Base-by-base conservation (phyloP, 352 stramenopile species). In the Achlya hypogyna region DNA sequence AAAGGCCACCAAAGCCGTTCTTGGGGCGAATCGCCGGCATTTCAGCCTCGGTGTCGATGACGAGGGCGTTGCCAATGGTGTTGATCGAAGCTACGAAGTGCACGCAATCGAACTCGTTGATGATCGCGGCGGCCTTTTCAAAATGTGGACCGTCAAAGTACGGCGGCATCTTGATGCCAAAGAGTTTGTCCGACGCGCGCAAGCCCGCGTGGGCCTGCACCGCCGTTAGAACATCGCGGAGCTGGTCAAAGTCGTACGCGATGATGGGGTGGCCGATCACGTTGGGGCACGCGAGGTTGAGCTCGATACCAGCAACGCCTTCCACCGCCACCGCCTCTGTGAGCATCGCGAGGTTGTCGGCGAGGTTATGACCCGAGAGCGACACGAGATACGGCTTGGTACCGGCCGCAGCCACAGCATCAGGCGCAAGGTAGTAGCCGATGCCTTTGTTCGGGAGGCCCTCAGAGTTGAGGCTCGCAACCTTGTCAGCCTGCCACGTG, bases 261-360 rank as follows among this genome's bases (percentile, higher is more conserved):
- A 92, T 87, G 42, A 86, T 89, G 4, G 83, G 83, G 51, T 92
- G 86, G 18, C 81, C 81, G 51, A 88, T 82, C 27, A 92, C 74
- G 68, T 92, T 92, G 6, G 83, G 81, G 75, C 83, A 92, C 29
- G 83, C 83, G 32, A 92, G 69, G 68, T 92, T 92, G 42, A 92
- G 63, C 70, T 92, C 83, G 20, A 92, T 75, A 27, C 59, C 67
- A 38, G 40, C 31, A 60, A 35, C 20, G 68, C 62, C 66, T 78
- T 85, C 40, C 68, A 25, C 31, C 20, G 34, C 34, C 4, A 14
- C 14, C 5, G 60, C 60, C 27, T 60, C 65, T 43, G 77, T 42
- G 0, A 92, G 62, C 83, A 92, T 92, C 32, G 73, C 63, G 18
- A 92, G 22, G 68, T 92, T 92, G 62, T 90, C 83, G 10, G 71